phyloP scores from a whole-genome alignment of 1,284 basidiomycete species.

The Naganishia liquefaciens region DNA sequence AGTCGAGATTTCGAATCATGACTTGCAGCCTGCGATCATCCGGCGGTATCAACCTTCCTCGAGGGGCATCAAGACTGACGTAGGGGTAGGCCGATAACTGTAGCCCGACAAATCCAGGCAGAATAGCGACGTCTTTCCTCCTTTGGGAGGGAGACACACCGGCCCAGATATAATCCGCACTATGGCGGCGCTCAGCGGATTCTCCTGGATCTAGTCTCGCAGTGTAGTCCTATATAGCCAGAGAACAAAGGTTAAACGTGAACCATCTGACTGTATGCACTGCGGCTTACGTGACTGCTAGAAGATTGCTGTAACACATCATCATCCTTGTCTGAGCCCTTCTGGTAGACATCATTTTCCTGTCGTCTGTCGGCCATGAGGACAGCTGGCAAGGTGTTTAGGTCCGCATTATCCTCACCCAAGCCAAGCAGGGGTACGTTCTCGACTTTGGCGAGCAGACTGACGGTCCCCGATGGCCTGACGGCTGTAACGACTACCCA shows the following conservation, averaged over 20 bases:
- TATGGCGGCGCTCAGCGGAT: slow-evolving; percentile 11
- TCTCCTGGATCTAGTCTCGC: slow-evolving; percentile 1
- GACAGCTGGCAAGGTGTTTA: slow-evolving; percentile 68
- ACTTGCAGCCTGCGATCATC: slow-evolving; percentile 56
- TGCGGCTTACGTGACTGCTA: slow-evolving; percentile 14
- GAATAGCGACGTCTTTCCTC: slow-evolving; percentile 77
- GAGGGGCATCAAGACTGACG: slow-evolving; percentile 48
- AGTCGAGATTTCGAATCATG: slow-evolving; percentile 71
- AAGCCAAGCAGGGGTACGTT: slow-evolving; percentile 81
- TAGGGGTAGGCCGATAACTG: slow-evolving; percentile 82
- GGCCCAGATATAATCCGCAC: slow-evolving; percentile 69
- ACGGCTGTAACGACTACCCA: slow-evolving; percentile 89
- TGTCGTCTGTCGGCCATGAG: slow-evolving; percentile 69
- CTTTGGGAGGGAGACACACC: slow-evolving; percentile 79
- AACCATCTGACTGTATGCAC: too few relatives aligned
- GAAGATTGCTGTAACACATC: background rate
- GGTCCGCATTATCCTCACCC: slow-evolving; percentile 75
- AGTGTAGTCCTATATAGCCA: background rate
- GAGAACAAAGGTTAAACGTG: background rate
- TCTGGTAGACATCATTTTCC: slow-evolving; percentile 38
- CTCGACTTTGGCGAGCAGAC: slow-evolving; percentile 83
- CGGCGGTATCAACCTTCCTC: slow-evolving; percentile 55
- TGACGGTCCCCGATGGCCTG: slow-evolving; percentile 83
- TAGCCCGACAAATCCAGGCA: slow-evolving; percentile 83
- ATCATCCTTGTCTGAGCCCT: background rate